A percentile compares a stretch with the other conserved stretches of the same genome.
These are phyloP conservation scores for Debaryomyces sp. DNA, from an alignment of 1,139 yeast genomes.

Conservation along the genomic window DNA sequence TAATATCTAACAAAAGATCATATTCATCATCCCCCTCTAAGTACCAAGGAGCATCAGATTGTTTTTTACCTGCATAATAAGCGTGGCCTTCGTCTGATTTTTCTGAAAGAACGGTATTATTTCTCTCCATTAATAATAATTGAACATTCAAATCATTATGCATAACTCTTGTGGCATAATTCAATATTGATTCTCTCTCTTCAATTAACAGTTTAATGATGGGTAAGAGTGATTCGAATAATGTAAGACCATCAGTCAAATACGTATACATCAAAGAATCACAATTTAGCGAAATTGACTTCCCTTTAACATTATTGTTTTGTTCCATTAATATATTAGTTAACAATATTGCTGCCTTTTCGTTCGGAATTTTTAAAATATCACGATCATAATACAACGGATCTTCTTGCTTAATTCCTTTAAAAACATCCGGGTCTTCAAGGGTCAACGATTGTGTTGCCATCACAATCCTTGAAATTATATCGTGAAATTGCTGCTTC, in stretches of 20 bases:
- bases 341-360: slow-evolving; percentile 53
- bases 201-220: slow-evolving; percentile 62
- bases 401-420: slow-evolving; percentile 61
- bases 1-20: slow-evolving; percentile 70
- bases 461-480: slow-evolving; percentile 61
- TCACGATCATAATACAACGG: slow-evolving; percentile 46
- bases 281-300: slow-evolving; percentile 51
- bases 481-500: slow-evolving; percentile 74
- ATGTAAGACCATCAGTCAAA: slow-evolving; percentile 48
- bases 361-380: slow-evolving; percentile 44
- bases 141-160: slow-evolving; percentile 70
- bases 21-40: slow-evolving; percentile 77
- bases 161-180: slow-evolving; percentile 77
- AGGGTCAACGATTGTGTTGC: slow-evolving; percentile 72
- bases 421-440: slow-evolving; percentile 73
- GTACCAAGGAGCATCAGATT: slow-evolving; percentile 73
- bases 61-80: slow-evolving; percentile 39
- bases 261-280: slow-evolving; percentile 48
- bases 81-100: slow-evolving; percentile 41
- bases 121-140: slow-evolving; percentile 60
- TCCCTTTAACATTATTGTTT: slow-evolving; percentile 41
- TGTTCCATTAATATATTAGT: slow-evolving; percentile 50
- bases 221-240: slow-evolving; percentile 45
- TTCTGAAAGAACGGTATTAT: slow-evolving; percentile 51
- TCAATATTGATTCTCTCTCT: slow-evolving; percentile 68